phyloP scores from a whole-genome alignment of 257 asterid genomes.

The Gentiana macrophylla region DNA sequence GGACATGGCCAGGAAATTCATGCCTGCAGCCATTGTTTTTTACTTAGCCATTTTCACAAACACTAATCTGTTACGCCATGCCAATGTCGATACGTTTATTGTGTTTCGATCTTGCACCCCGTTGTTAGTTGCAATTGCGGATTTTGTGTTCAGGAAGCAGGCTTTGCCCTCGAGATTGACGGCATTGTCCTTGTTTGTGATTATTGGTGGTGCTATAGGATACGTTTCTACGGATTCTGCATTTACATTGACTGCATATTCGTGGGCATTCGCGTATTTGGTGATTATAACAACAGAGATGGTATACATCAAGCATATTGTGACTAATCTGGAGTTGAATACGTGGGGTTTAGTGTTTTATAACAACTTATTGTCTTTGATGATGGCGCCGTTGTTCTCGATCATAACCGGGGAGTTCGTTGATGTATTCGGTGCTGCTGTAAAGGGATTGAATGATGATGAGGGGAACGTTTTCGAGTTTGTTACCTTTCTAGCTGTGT shows the following conservation, averaged over 20 bases:
- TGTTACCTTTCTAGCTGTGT: slow-evolving; percentile 63
- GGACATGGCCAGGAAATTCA: slow-evolving; percentile 76
- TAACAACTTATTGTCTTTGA: slow-evolving; percentile 73
- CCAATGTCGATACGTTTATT: slow-evolving; percentile 92
- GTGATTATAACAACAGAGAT: slow-evolving; percentile 92
- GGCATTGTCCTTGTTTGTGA: slow-evolving; percentile 48
- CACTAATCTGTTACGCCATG: slow-evolving; percentile 87
- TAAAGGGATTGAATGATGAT: slow-evolving; percentile 19
- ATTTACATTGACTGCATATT: slow-evolving; percentile 68
- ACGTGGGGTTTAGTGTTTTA: slow-evolving; percentile 95
- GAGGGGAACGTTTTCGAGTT: slow-evolving; percentile 38
- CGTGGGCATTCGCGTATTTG: slow-evolving; percentile 92
- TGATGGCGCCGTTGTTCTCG: slow-evolving; percentile 96
- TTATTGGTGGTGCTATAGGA: slow-evolving; percentile 76
- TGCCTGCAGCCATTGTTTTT: slow-evolving; percentile 89
- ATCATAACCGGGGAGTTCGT: slow-evolving; percentile 76
- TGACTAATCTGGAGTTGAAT: slow-evolving; percentile 82
- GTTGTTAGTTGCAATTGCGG: slow-evolving; percentile 82
- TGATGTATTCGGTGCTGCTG: slow-evolving; percentile 47
- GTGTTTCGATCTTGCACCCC: slow-evolving; percentile 86
- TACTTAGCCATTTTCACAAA: slow-evolving; percentile 85
- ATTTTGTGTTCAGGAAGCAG: slow-evolving; percentile 69
- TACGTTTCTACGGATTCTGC: slow-evolving; percentile 88
- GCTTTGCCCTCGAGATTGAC: slow-evolving; percentile 78
- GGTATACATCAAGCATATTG: slow-evolving; percentile 99